Percentiles rank a stretch among this genome's conserved stretches.
These are phyloP conservation scores for Myxozyma lipomycoides DNA, from an alignment of 805 yeast species.

Conservation along the genomic window DNA sequence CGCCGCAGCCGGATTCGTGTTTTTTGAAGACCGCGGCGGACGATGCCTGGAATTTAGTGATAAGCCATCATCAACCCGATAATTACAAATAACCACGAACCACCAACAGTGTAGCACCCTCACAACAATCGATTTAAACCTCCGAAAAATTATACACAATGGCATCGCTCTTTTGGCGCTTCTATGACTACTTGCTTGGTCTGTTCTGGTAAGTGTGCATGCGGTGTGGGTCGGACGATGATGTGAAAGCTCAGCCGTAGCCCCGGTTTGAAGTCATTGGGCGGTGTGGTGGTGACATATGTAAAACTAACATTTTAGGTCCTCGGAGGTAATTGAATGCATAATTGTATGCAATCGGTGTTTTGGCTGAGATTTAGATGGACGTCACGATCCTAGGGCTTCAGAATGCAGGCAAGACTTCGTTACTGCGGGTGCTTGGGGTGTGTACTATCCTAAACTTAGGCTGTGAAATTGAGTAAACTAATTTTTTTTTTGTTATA, in stretches of 20 bases:
- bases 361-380: constrained; percentile 27
- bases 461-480: neutral
- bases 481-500: constrained; percentile 3
- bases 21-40: no score
- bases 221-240: neutral
- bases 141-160: neutral
- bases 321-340: constrained; percentile 32
- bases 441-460: constrained; percentile 26
- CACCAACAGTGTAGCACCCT: no score
- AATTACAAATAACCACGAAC: no score
- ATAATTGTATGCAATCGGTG: no score
- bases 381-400: constrained; percentile 39
- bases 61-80: no score
- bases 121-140: no score
- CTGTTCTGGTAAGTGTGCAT: constrained; percentile 33
- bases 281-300: no score
- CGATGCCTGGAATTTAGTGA: no score
- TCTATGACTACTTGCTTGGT: constrained; percentile 36
- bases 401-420: constrained; percentile 41
- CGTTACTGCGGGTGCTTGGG: constrained; percentile 35
- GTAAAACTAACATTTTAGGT: constrained; percentile 29
- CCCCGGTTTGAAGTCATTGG: no score
- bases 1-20: no score
- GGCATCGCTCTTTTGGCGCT: constrained; percentile 21
- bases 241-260: no score